A percentile compares a stretch with the other conserved stretches of the same genome.
Conservation (phyloP, 208 protist species). For the Crithidia fasciculata region DNA sequence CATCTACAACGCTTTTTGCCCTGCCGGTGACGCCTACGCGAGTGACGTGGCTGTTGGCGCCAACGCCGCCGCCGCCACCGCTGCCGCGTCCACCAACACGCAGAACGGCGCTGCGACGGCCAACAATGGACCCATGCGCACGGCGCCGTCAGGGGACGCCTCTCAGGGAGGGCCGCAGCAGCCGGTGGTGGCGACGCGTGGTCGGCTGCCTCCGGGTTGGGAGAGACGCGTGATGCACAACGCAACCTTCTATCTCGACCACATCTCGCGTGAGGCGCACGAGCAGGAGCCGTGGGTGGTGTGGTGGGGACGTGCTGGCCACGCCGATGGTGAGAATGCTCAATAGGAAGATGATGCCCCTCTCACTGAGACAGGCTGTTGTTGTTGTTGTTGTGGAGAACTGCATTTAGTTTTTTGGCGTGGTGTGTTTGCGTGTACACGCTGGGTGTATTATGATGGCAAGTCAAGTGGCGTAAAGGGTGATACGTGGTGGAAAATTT, state of each 20-base stretch:
- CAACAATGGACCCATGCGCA: no score
- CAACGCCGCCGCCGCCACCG: background rate
- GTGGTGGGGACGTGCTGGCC: slow-evolving; percentile 40
- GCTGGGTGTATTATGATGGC: no score
- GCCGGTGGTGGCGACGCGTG: background rate
- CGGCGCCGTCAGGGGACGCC: no score
- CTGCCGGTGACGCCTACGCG: slow-evolving; percentile 11
- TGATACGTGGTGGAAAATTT: no score
- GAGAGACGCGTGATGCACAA: slow-evolving; percentile 54
- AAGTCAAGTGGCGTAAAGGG: no score
- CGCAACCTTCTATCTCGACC: slow-evolving; percentile 61
- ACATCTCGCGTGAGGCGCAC: slow-evolving; percentile 69
- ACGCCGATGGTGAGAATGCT: background rate
- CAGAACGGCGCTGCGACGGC: no score
- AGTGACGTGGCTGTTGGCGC: background rate
- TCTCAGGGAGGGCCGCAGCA: background rate
- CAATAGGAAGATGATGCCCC: background rate
- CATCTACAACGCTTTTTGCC: slow-evolving; percentile 37
- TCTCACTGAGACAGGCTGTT: background rate
- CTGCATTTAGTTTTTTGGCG: background rate
- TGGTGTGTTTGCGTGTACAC: background rate
- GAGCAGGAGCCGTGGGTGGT: slow-evolving; percentile 66
- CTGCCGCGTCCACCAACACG: background rate
- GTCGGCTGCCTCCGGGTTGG: slow-evolving; percentile 61
- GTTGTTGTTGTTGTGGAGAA: slow-evolving; percentile 12